Conservation (phyloP, 1,284 basidiomycete genomes). For the Cutaneotrichosporon sp. region DNA sequence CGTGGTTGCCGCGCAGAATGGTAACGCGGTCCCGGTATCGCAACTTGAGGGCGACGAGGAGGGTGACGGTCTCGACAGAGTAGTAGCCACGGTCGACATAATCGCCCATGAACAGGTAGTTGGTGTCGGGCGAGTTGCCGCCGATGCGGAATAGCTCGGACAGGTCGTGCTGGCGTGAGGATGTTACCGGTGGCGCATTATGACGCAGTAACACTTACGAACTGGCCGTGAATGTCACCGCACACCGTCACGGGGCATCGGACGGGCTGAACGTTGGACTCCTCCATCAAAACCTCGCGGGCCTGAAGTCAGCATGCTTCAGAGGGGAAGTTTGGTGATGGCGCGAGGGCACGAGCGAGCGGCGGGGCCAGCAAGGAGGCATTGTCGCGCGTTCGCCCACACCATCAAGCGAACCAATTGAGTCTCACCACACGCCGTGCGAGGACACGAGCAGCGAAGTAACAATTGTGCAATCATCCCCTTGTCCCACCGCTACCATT, state of each 20-base stretch:
- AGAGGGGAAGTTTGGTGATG: no score
- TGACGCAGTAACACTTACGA: no score
- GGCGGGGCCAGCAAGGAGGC: background rate
- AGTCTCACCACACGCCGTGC: no score
- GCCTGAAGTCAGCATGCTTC: constrained; percentile 60
- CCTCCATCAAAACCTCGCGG: constrained; percentile 94
- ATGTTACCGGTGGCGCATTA: no score
- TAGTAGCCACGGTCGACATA: constrained; percentile 99
- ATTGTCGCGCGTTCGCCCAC: no score
- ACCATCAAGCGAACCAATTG: no score
- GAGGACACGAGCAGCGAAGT: no score
- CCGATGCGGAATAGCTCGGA: constrained; percentile 99
- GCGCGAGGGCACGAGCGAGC: background rate
- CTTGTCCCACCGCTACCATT: no score
- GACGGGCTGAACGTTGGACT: constrained; percentile 96
- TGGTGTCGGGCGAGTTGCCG: constrained; percentile 98
- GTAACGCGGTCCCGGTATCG: constrained; percentile 98
- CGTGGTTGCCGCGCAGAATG: constrained; percentile 97
- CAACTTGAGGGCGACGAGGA: constrained; percentile 96
- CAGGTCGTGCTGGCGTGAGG: constrained; percentile 78
- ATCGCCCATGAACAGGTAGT: constrained; percentile 99
- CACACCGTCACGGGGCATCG: constrained; percentile 96
- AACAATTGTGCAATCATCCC: no score
- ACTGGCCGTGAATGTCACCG: constrained; percentile 99
- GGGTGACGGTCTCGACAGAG: constrained; percentile 96